Evolutionary conservation across 306 rosid species (phyloP), one percentile per base, ranked within the genome.

Genomic region (Chamaecrista fasciculata): DNA sequence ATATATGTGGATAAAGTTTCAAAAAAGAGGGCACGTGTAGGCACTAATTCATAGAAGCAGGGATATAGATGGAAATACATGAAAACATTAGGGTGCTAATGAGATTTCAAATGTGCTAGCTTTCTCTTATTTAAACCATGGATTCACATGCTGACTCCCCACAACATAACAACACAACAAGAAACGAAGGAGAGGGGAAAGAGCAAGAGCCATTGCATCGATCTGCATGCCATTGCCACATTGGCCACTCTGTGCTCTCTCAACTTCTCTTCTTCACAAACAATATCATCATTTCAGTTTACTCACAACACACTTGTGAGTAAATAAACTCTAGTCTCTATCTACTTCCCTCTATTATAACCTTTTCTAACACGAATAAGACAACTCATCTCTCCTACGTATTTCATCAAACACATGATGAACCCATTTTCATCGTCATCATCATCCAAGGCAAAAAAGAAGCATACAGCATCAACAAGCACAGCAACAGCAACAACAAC

Each of bases 61-160:
- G 77, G 77, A 39, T 18, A 74, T 1, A 28, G 3, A 58, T 43
- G 73, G 44, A 46, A 64, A 69, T 62, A 15, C 21, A 40, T 0
- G 4, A 55, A 34, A 66, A 51, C 21, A 8, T 2, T 7, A 39
- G 72, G 83, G 80, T 21, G 18, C 14, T 65, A 40, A 37, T 0
- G 65, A 61, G 48, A 24, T 44, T 78, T 51, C 10, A 0, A 1
- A 1, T 4, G 39, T 36, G 57, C 49, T 2, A 12, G 46, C 3
- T 15, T 50, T 43, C 67, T 40, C 79, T 79, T 82, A 82, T 82
- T 75, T 82, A 82, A 75, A 72, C 74, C 73, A 52, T 12, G 16
- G 56, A 46, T 39, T 75, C 73, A 75, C 79, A 71, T 67, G 84
- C 84, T 51, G 62, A 67, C 62, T 59, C 71, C 55, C n/a, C 83